Conservation (phyloP, 192 early-diverging fungal genomes). For the Piromyces sp. region DNA sequence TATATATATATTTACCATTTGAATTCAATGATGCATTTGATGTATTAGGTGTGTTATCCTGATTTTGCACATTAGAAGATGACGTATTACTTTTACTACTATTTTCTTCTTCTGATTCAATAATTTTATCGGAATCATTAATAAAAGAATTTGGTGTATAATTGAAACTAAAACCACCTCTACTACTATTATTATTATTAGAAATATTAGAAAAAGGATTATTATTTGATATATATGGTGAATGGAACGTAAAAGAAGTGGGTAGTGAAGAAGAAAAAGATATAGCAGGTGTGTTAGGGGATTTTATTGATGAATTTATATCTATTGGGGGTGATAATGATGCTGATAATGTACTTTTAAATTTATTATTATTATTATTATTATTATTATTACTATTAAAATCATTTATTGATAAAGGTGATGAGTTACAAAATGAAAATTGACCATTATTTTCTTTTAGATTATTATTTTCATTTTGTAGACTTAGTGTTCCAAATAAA, state of each 20-base stretch:
- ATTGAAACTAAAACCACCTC: neutral
- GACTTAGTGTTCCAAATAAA: neutral
- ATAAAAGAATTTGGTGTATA: neutral
- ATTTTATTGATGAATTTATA: neutral
- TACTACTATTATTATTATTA: neutral
- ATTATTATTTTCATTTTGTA: neutral
- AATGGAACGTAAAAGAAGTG: neutral
- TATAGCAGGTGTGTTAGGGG: neutral
- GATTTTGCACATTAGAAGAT: too few species aligned
- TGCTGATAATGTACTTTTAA: neutral
- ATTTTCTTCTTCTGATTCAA: too few species aligned
- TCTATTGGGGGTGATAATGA: neutral
- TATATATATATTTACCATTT: too few species aligned
- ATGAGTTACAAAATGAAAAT: neutral
- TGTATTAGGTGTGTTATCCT: too few species aligned
- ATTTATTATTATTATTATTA: neutral
- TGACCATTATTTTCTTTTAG: neutral
- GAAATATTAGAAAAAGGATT: neutral
- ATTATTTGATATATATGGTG: neutral
- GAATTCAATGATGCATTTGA: too few species aligned
- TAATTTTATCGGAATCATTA: too few species aligned
- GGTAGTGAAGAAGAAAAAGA: neutral
- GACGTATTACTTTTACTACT: too few species aligned
- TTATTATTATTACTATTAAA: neutral
- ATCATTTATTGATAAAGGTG: neutral